Percentiles rank a stretch among this genome's conserved stretches.
Evolutionary conservation across 1,284 basidiomycete species (phyloP).

Genomic region (Pseudozyma sp.): DNA sequence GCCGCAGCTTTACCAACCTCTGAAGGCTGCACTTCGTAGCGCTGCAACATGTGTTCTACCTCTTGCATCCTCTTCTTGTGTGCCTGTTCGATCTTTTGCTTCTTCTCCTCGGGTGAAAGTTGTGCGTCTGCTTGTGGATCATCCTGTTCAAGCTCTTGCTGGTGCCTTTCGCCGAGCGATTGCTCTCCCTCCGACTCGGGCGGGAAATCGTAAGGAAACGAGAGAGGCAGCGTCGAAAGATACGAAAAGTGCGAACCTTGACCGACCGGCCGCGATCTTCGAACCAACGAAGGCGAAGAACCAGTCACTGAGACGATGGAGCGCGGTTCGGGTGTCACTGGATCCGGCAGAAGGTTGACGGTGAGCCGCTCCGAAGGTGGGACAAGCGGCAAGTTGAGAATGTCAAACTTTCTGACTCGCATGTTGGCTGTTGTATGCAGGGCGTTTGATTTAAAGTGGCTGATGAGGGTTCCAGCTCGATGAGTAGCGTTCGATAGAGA

Average conservation of each 20-base stretch:
- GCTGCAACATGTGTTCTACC: constrained; percentile 55
- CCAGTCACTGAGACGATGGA: constrained; percentile 72
- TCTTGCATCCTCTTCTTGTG: constrained; percentile 58
- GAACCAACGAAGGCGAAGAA: constrained; percentile 71
- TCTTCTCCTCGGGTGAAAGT: constrained; percentile 36
- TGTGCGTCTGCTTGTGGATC: constrained; percentile 21
- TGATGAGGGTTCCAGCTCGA: background rate
- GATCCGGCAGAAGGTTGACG: constrained; percentile 79
- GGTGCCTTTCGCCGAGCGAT: constrained; percentile 44
- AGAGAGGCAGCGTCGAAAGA: constrained; percentile 82
- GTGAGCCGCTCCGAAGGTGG: constrained; percentile 75
- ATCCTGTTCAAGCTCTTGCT: constrained; percentile 31
- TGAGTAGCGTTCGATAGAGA: background rate
- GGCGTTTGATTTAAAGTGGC: background rate
- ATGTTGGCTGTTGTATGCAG: constrained; percentile 24
- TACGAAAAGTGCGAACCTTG: constrained; percentile 81
- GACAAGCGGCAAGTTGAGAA: constrained; percentile 75
- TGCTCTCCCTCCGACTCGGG: constrained; percentile 45
- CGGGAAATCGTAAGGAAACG: constrained; percentile 85
- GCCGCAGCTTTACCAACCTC: constrained; percentile 3
- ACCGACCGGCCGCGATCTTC: constrained; percentile 77
- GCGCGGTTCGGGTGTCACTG: constrained; percentile 73
- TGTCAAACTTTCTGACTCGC: constrained; percentile 29
- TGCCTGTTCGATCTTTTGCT: constrained; percentile 28
- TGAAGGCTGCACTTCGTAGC: constrained; percentile 53